Conservation (phyloP, 1,284 basidiomycete genomes). For the Boletellus sp. region DNA sequence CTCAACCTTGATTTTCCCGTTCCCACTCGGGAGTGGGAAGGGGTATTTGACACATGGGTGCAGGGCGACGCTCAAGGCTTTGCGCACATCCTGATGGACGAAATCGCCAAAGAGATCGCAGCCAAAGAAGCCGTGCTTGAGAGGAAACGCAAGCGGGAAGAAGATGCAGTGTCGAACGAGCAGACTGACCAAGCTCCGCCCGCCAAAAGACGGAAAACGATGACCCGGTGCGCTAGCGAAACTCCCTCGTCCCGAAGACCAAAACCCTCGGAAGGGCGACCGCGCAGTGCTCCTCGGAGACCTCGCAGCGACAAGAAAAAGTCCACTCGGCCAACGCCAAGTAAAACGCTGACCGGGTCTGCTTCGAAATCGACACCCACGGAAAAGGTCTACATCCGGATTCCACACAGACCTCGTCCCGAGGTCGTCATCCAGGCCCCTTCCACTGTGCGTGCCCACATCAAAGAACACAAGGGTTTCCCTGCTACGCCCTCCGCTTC, state of each 20-base stretch:
- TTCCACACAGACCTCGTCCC: constrained; percentile 14
- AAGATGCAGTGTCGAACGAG: constrained; percentile 26
- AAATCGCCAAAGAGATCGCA: constrained; percentile 49
- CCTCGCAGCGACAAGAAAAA: constrained; percentile 23
- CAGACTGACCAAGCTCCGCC: constrained; percentile 18
- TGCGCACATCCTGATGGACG: constrained; percentile 54
- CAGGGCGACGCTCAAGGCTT: constrained; percentile 86
- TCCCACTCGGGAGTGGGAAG: constrained; percentile 84
- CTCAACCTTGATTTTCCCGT: constrained; percentile 89
- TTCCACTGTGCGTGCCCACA: constrained; percentile 5
- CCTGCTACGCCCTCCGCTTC: constrained; percentile 23
- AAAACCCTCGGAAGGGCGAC: constrained; percentile 24
- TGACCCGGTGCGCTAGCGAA: constrained; percentile 12
- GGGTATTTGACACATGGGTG: constrained; percentile 89
- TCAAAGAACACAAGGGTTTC: constrained; percentile 14
- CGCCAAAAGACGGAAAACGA: constrained; percentile 27
- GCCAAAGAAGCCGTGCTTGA: constrained; percentile 50
- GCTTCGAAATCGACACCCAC: constrained; percentile 21
- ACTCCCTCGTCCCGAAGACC: constrained; percentile 19
- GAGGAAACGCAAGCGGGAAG: constrained; percentile 50
- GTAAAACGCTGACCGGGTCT: constrained; percentile 13
- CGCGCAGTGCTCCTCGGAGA: constrained; percentile 29
- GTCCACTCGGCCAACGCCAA: constrained; percentile 14
- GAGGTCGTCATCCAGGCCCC: constrained; percentile 23
- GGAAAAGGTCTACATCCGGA: constrained; percentile 29